Base-by-base conservation (phyloP, 257 asterid genomes). In the Primulina tabacum region DNA sequence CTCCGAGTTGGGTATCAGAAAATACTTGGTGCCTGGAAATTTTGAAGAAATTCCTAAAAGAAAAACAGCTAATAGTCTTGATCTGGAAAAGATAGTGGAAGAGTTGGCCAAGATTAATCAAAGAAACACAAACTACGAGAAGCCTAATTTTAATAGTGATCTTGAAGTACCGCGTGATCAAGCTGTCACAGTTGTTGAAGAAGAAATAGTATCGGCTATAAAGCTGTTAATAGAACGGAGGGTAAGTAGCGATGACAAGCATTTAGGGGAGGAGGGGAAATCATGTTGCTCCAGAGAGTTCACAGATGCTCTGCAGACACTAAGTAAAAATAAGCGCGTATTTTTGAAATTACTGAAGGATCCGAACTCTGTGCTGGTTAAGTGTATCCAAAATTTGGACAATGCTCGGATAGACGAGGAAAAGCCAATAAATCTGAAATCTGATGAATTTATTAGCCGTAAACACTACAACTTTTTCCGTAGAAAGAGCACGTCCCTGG, bases 401-500 rank as follows among this genome's bases (percentile, higher is more conserved):
- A 82, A 80, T 62, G 76, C 81, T 74, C 75, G 37, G 56, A 50
- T 73, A 66, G 75, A 79, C 71, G 81, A 80, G 69, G 85, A 89
- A 65, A 82, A 79, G 63, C 76, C 70, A 7, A 53, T 28, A 32
- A 69, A 61, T 60, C 68, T 78, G 47, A 84, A 83, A 71, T 17
- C 85, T 26, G 91, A 82, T 72, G 91, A 88, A 58, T 65, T 71
- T 53, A 68, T 74, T 74, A 74, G 67, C 67, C 86, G 70, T 50
- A 90, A 90, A 66, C 85, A 50, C 38, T 75, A 80, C 11, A 83
- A 82, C 63, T 84, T 91, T 77, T 89, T 89, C 76, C 75, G 87
- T 52, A 82, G 97, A 72, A 85, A 92, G 78, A 88, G 87, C 85
- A 94, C 85, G 75, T 87, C 97, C 66, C 80, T 84, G 29, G 97